Conservation (phyloP, 106 monocot species). For the Dendrobium huoshanense region DNA sequence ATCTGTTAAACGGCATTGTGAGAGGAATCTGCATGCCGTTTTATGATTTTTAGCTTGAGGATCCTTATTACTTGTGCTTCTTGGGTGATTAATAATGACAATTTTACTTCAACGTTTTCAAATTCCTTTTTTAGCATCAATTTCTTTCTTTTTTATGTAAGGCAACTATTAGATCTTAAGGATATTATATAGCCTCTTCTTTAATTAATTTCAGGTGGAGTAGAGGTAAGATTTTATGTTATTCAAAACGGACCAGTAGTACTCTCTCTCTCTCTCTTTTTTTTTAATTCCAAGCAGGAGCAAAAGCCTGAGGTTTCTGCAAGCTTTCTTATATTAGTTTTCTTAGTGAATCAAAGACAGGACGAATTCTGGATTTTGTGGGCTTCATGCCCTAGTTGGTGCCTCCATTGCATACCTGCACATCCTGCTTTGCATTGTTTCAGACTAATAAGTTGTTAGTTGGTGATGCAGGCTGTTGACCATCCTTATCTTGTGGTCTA, state of each 20-base stretch:
- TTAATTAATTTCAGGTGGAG: neutral
- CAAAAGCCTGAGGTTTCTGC: neutral
- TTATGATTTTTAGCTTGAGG: neutral
- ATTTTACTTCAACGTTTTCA: neutral
- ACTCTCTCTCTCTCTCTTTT: neutral
- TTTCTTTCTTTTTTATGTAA: neutral
- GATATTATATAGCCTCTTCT: neutral
- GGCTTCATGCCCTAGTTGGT: neutral
- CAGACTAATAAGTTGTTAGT: conserved; percentile 1
- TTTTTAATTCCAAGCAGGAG: neutral
- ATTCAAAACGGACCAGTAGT: neutral
- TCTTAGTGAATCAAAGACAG: neutral
- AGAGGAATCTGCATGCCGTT: neutral
- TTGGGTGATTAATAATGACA: neutral
- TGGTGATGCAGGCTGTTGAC: conserved; percentile 68
- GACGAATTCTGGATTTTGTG: neutral
- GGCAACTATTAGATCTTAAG: neutral
- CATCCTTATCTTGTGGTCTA: conserved; percentile 91
- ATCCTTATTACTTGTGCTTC: neutral
- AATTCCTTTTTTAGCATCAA: neutral
- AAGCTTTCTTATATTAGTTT: neutral
- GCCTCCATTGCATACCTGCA: neutral
- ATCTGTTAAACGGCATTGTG: neutral
- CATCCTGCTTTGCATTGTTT: neutral
- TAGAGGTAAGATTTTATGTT: neutral